Base-by-base conservation (phyloP, 257 asterid genomes). In the Jacaranda copaia region DNA sequence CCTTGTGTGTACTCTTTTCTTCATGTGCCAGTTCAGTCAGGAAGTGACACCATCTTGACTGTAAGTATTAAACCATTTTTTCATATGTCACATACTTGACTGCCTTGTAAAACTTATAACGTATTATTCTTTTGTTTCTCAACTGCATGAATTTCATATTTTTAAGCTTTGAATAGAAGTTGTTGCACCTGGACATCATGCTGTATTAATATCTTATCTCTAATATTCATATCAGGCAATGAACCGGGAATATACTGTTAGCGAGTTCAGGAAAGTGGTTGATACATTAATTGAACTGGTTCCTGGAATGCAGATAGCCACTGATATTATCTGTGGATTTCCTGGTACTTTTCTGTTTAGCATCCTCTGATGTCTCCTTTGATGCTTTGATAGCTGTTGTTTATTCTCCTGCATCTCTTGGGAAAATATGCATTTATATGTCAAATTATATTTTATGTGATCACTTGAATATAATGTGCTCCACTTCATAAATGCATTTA, bases 11-110 rank as follows among this genome's bases (percentile, higher is more conserved):
- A 90, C 73, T 82, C 98, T 81, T 95, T 95, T 85, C 97, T 95
- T 83, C 99, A 95, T 80, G 99, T 95, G 42, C 99, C 99, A 15
- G 97, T 93, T 80, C 99, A 95, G 86, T 89, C 99, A 68, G 99
- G 97, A 85, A 93, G 99, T 85, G 98, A 95, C 74, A 51, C 92
- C 40, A 70, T 91, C 83, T 88, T 95, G 91, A 87, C 81, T 67
- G 99, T 95, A 83, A 89, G 96, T 80, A 67, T 40, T 68, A 51
- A 64, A n/a, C 77, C 12, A 25, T 59, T 7, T 71, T 73, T 68
- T 76, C 78, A 72, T 43, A 20, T 72, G 19, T 76, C 35, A 57
- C 35, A 4, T 66, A 63, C 58, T 68, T 76, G 65, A 35, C 45
- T 61, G 48, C 18, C 40, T 18, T 20, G 32, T 74, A 13, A 15